A percentile compares a stretch with the other conserved stretches of the same genome.
phyloP scores from a whole-genome alignment of 2,329 filamentous ascomycete species.

The Trichoderma pleuroti region DNA sequence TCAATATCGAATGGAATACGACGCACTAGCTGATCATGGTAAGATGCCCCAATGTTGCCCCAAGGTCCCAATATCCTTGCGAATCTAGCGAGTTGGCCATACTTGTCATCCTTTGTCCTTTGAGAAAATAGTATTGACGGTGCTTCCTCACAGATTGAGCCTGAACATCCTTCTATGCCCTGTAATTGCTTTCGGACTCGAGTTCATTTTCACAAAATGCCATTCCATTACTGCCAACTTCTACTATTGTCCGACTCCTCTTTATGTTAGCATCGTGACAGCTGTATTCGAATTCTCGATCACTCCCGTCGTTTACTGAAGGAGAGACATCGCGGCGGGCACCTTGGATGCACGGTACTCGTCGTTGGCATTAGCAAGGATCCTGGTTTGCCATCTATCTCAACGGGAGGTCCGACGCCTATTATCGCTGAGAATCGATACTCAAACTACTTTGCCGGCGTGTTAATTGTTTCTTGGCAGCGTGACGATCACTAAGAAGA shows the following conservation, averaged over 20 bases:
- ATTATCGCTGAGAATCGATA: slow-evolving; percentile 25
- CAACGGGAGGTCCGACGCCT: slow-evolving; percentile 26
- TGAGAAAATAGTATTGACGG: slow-evolving; percentile 50
- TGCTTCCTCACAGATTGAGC: slow-evolving; percentile 22
- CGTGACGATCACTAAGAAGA: slow-evolving; percentile 41
- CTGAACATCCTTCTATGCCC: background rate
- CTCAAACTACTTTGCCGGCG: slow-evolving; percentile 30
- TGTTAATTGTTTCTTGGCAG: slow-evolving; percentile 41
- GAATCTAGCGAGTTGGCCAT: slow-evolving; percentile 34
- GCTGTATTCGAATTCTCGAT: slow-evolving; percentile 40
- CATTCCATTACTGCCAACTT: slow-evolving; percentile 29
- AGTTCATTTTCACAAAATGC: slow-evolving; percentile 37
- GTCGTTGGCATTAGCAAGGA: slow-evolving; percentile 32
- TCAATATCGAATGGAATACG: background rate
- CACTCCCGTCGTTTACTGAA: slow-evolving; percentile 38
- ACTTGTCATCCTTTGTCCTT: slow-evolving; percentile 45
- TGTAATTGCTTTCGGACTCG: slow-evolving; percentile 21
- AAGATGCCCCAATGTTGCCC: background rate
- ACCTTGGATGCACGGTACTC: slow-evolving; percentile 31
- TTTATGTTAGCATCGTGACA: slow-evolving; percentile 42
- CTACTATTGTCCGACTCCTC: slow-evolving; percentile 39
- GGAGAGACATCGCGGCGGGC: slow-evolving; percentile 32
- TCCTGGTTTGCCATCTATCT: slow-evolving; percentile 23
- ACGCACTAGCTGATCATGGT: background rate
- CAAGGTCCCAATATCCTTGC: slow-evolving; percentile 28